Base-by-base conservation (phyloP, 805 yeast species). In the Candida nitratophila region DNA sequence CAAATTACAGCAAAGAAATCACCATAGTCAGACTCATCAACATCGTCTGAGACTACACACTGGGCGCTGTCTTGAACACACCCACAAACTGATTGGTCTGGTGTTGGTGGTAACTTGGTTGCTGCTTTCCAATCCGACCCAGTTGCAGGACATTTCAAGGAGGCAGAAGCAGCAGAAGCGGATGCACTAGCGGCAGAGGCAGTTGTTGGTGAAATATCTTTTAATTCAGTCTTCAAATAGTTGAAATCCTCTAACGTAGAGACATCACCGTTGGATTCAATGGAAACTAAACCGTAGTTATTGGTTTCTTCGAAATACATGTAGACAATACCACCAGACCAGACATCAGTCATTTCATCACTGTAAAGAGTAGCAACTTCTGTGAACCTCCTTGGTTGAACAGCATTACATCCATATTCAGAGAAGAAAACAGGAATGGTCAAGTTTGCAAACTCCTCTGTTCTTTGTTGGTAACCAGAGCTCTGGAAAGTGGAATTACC, bases 311-410 rank as follows among this genome's bases (percentile, higher is more conserved):
- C 79, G 63, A 82, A 85, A 69, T 86, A 87, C 93, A 86, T 86
- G 74, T 88, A 87, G 43, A 86, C 91, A 55, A 87, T 85, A 65
- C 96, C 96, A 60, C 96, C 96, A 36, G 95, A 86, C 93, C 95
- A 88, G 42, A 87, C 90, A 56, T 78, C 85, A 40, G 93, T 83
- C 96, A 87, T 87, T 24, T 85, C 67, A 48, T 65, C 70, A 29
- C 80, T 65, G 68, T 73, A 87, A 8, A 87, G 62, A 4, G 89
- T 75, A 15, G 69, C 74, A 47, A 87, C 86, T 60, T 87, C 96
- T 31, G 81, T 71, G 69, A 87, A 87, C 55, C 73, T 68, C 65
- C 96, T 78, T 48, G 96, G 96, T 56, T 71, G 68, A 36, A 72
- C 76, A 17, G 68, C 70, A 61, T 86, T 88, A 72, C 96, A 87